Percentiles rank a stretch among this genome's conserved stretches.
Evolutionary conservation across 257 asterid genomes (phyloP).

Genomic region (Agastache rugosa): DNA sequence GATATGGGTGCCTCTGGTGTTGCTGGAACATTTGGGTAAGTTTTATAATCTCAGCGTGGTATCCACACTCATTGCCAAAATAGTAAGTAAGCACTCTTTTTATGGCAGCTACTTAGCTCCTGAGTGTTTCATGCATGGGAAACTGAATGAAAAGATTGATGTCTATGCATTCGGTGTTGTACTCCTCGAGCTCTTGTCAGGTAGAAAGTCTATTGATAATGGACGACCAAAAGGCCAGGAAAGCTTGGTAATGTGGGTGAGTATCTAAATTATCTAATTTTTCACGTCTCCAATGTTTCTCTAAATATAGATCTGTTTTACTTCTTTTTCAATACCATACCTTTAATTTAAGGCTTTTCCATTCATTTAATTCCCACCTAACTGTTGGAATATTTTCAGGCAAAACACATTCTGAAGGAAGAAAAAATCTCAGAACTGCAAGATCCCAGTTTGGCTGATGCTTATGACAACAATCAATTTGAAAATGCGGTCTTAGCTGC

Average conservation of each 20-base stretch:
- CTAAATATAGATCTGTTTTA: background rate
- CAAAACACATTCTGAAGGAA: conserved; percentile 56
- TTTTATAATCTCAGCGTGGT: conserved; percentile 25
- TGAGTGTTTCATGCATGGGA: conserved; percentile 79
- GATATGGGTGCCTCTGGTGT: conserved; percentile 63
- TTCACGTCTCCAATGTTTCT: conserved; percentile 10
- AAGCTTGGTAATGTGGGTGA: conserved; percentile 87
- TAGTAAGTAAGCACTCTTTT: conserved; percentile 7
- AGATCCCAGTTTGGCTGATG: conserved; percentile 58
- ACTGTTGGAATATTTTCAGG: conserved; percentile 53
- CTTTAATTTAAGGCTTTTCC: background rate
- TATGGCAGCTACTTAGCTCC: conserved; percentile 89
- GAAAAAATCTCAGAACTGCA: conserved; percentile 60
- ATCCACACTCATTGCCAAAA: conserved; percentile 21
- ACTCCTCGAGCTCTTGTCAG: conserved; percentile 87
- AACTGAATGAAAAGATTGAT: conserved; percentile 72
- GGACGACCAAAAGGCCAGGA: conserved; percentile 63
- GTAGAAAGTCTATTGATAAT: conserved; percentile 78
- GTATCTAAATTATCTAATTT: conserved; percentile 44
- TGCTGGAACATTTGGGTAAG: conserved; percentile 93
- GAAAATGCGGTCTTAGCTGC: conserved; percentile 73
- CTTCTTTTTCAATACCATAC: background rate
- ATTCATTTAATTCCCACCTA: conserved; percentile 24
- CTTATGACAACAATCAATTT: conserved; percentile 57
- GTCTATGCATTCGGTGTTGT: conserved; percentile 86